These are phyloP conservation scores for Entonaema liquescens DNA, from an alignment of 495 filamentous ascomycete genomes.

Conservation along the genomic window DNA sequence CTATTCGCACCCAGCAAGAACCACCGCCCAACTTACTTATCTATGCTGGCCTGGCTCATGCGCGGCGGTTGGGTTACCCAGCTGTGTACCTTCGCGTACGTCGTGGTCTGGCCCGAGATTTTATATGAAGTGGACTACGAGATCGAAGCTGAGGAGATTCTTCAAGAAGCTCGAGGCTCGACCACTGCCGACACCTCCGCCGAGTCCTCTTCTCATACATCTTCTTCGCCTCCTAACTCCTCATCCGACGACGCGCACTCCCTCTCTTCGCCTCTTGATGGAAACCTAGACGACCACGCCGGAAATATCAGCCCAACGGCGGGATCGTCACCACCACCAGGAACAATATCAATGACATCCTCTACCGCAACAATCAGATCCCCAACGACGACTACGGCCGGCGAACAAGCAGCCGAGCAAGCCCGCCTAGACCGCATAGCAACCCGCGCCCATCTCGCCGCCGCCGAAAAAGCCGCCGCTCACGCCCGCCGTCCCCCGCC, in stretches of 20 bases:
- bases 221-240: slow-evolving; percentile 29
- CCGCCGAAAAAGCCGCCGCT: slow-evolving; percentile 56
- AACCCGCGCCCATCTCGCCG: slow-evolving; percentile 54
- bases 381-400: slow-evolving; percentile 40
- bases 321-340: not conserved
- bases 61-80: slow-evolving; percentile 93
- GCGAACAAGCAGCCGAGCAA: slow-evolving; percentile 58
- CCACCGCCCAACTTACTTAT: slow-evolving; percentile 84
- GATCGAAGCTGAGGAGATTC: slow-evolving; percentile 62
- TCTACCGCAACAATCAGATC: slow-evolving; percentile 32
- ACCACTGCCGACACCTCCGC: slow-evolving; percentile 15
- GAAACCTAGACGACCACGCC: slow-evolving; percentile 19
- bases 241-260: slow-evolving; percentile 42
- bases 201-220: slow-evolving; percentile 17
- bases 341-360: slow-evolving; percentile 22
- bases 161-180: slow-evolving; percentile 19
- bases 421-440: slow-evolving; percentile 62
- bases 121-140: slow-evolving; percentile 66
- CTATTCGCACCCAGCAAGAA: slow-evolving; percentile 86
- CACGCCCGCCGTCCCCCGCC: slow-evolving; percentile 57
- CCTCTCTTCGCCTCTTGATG: slow-evolving; percentile 34
- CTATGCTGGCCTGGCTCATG: slow-evolving; percentile 91
- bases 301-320: slow-evolving; percentile 21
- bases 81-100: slow-evolving; percentile 86
- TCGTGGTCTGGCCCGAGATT: slow-evolving; percentile 71